A percentile compares a stretch with the other conserved stretches of the same genome.
Evolutionary conservation across 2,329 filamentous ascomycete genomes (phyloP).

Genomic region (Waltergamsia citrina): DNA sequence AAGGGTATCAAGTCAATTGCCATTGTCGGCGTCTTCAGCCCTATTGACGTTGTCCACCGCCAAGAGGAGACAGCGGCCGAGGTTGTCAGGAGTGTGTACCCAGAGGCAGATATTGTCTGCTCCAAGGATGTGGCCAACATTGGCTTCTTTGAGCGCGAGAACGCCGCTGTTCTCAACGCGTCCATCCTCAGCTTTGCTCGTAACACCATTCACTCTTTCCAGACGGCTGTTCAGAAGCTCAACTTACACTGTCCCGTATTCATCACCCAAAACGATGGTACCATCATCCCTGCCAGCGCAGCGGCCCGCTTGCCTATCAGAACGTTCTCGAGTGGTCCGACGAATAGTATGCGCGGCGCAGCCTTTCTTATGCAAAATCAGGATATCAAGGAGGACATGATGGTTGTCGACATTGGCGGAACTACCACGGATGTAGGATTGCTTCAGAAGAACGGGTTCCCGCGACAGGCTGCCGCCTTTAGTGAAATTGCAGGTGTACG

Average conservation of each 20-base stretch:
- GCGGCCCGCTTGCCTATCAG: conserved; percentile 48
- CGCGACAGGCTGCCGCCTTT: conserved; percentile 52
- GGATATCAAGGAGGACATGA: conserved; percentile 28
- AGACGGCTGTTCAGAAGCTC: conserved; percentile 37
- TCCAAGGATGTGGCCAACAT: conserved; percentile 44
- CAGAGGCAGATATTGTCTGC: conserved; percentile 34
- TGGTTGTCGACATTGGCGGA: conserved; percentile 59
- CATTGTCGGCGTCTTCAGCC: conserved; percentile 40
- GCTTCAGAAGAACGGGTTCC: conserved; percentile 52
- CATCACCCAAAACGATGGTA: conserved; percentile 56
- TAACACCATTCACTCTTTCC: conserved; percentile 46
- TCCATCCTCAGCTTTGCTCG: conserved; percentile 49
- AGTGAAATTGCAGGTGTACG: conserved; percentile 53
- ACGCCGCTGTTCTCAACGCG: conserved; percentile 55
- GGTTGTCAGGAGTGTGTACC: conserved; percentile 28
- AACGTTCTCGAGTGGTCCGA: conserved; percentile 54
- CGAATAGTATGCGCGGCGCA: conserved; percentile 54
- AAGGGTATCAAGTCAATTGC: conserved; percentile 37
- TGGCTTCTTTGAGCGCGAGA: conserved; percentile 52
- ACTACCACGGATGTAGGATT: conserved; percentile 58
- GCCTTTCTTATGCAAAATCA: conserved; percentile 42
- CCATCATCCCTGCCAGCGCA: conserved; percentile 41
- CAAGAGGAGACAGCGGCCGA: conserved; percentile 39
- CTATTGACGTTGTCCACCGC: conserved; percentile 35
- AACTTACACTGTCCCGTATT: conserved; percentile 45